Evolutionary conservation across 2,329 filamentous ascomycete species (phyloP).

Genomic region (Phaeoacremonium minimum): DNA sequence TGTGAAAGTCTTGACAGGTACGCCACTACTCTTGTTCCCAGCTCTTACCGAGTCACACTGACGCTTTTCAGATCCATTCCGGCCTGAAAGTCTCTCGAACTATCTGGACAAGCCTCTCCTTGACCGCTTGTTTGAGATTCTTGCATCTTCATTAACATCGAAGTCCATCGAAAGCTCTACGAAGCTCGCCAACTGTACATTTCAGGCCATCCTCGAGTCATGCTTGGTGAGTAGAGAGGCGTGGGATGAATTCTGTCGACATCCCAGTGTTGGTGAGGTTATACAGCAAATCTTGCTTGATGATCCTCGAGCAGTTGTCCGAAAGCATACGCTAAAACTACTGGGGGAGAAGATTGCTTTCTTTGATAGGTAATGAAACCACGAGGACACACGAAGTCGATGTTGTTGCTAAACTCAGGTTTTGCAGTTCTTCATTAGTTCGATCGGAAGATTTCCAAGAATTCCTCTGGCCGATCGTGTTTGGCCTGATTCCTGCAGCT

Average conservation of each 20-base stretch:
- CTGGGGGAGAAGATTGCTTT: slow-evolving; percentile 22
- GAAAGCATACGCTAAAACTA: slow-evolving; percentile 26
- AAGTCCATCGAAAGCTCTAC: slow-evolving; percentile 18
- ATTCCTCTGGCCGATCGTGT: slow-evolving; percentile 43
- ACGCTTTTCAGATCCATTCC: slow-evolving; percentile 12
- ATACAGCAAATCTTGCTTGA: slow-evolving; percentile 29
- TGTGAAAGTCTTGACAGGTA: slow-evolving; percentile 50
- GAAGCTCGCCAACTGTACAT: slow-evolving; percentile 26
- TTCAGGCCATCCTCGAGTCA: slow-evolving; percentile 34
- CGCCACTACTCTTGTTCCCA: slow-evolving; percentile 10
- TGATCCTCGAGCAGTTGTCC: slow-evolving; percentile 28
- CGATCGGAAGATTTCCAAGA: slow-evolving; percentile 32
- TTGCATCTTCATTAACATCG: slow-evolving; percentile 14
- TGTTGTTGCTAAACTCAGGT: no score
- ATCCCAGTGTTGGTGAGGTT: slow-evolving; percentile 18
- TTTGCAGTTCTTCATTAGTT: slow-evolving; percentile 18
- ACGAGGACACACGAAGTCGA: slow-evolving; percentile 2
- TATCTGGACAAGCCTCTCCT: slow-evolving; percentile 19
- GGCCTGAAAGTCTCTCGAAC: slow-evolving; percentile 10
- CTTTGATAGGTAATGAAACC: slow-evolving; percentile 7
- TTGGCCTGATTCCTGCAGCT: slow-evolving; percentile 29
- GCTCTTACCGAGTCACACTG: slow-evolving; percentile 18
- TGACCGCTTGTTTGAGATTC: slow-evolving; percentile 23
- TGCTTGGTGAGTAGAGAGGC: slow-evolving; percentile 30
- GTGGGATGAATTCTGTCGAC: slow-evolving; percentile 30